These are phyloP conservation scores for Cutaneotrichosporon sp. DNA, from an alignment of 1,284 basidiomycete species.

Conservation along the genomic window DNA sequence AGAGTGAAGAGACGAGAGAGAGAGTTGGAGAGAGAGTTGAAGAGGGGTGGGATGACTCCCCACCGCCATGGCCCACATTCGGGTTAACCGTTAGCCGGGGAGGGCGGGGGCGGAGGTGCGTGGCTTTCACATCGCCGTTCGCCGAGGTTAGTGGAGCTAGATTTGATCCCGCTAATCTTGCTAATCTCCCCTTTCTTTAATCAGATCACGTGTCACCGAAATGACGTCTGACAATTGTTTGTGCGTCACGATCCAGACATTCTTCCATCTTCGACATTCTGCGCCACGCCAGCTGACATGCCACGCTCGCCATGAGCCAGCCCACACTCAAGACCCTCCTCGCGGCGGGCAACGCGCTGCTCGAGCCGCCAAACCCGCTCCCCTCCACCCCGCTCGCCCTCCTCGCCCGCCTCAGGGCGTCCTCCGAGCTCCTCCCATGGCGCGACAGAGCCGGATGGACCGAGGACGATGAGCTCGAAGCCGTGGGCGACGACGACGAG, in stretches of 20 bases:
- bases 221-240: conserved; percentile 32
- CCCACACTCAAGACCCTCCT: conserved; percentile 28
- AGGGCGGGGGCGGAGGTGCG: background rate
- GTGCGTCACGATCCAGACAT: too few relatives aligned
- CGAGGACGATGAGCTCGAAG: conserved; percentile 18
- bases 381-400: conserved; percentile 32
- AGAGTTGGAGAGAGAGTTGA: background rate
- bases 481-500: conserved; percentile 17
- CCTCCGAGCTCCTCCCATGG: conserved; percentile 31
- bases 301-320: conserved; percentile 19
- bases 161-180: conserved; percentile 1
- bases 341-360: conserved; percentile 29
- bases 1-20: too few relatives aligned
- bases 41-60: background rate
- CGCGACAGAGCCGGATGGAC: conserved; percentile 18
- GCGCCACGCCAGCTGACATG: too few relatives aligned
- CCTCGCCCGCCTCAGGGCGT: conserved; percentile 26
- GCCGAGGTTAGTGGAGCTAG: background rate
- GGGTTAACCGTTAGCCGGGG: conserved; percentile 1
- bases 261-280: background rate
- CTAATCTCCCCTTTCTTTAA: background rate
- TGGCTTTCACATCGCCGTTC: background rate
- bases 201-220: background rate
- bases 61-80: conserved; percentile 2
- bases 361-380: conserved; percentile 39